Percentiles rank a stretch among this genome's conserved stretches.
Conservation (phyloP, 2,329 filamentous ascomycete species). For the Immersiporthe knoxdaviesiana region DNA sequence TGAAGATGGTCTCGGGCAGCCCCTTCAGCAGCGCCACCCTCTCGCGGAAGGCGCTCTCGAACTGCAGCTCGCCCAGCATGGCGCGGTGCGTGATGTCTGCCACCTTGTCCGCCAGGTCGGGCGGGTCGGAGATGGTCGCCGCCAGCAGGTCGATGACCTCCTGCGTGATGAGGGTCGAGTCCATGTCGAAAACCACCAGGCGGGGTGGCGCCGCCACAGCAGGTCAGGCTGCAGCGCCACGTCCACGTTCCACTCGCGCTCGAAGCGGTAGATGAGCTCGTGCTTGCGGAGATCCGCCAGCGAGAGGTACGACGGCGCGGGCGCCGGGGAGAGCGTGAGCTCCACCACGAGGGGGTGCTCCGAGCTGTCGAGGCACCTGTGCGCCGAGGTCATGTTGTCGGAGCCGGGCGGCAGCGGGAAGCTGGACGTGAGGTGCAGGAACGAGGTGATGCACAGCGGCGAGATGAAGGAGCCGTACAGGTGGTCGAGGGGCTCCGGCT, state of each 20-base stretch:
- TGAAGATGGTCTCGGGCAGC: slow-evolving; percentile 77
- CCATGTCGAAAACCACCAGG: slow-evolving; percentile 97
- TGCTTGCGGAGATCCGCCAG: slow-evolving; percentile 75
- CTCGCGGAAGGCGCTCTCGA: slow-evolving; percentile 79
- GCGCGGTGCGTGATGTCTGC: slow-evolving; percentile 88
- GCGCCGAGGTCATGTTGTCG: slow-evolving; percentile 61
- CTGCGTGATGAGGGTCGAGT: slow-evolving; percentile 94
- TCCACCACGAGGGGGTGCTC: slow-evolving; percentile 68
- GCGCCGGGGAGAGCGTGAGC: slow-evolving; percentile 64
- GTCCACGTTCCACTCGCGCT: slow-evolving; percentile 88
- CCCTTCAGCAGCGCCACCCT: slow-evolving; percentile 81
- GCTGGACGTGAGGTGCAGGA: slow-evolving; percentile 67
- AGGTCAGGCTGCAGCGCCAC: slow-evolving; percentile 75
- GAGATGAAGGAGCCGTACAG: slow-evolving; percentile 69
- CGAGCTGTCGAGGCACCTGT: slow-evolving; percentile 66
- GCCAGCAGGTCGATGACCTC: slow-evolving; percentile 98
- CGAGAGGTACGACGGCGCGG: slow-evolving; percentile 64
- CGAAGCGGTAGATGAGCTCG: slow-evolving; percentile 80
- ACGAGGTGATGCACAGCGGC: slow-evolving; percentile 66
- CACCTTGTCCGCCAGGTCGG: slow-evolving; percentile 78
- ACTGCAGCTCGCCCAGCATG: slow-evolving; percentile 96
- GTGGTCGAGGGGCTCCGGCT: slow-evolving; percentile 64
- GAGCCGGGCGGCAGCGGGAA: slow-evolving; percentile 59
- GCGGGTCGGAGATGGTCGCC: slow-evolving; percentile 68
- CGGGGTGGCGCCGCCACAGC: slow-evolving; percentile 80